phyloP scores from a whole-genome alignment of 768 basidiomycete species.

The Dioszegia hungarica region DNA sequence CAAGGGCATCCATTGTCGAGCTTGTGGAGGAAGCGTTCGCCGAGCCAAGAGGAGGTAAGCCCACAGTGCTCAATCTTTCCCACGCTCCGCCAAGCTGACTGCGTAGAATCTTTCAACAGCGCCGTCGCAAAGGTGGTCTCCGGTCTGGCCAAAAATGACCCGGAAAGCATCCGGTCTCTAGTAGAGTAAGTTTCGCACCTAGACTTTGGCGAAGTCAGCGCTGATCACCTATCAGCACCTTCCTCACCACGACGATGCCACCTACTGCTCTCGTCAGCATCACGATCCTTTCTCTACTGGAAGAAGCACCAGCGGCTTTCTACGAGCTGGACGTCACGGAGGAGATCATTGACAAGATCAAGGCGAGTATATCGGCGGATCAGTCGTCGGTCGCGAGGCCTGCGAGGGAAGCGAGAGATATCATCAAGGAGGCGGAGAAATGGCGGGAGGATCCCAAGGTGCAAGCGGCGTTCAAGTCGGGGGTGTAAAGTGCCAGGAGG shows the following conservation, averaged over 20 bases:
- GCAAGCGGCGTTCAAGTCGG: slow-evolving; percentile 29
- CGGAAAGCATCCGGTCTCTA: slow-evolving; percentile 62
- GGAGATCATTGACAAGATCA: slow-evolving; percentile 66
- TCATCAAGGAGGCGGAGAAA: slow-evolving; percentile 51
- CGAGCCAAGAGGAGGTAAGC: slow-evolving; percentile 30
- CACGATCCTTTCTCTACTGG: slow-evolving; percentile 46
- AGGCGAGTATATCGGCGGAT: slow-evolving; percentile 65
- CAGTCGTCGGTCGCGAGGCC: slow-evolving; percentile 69
- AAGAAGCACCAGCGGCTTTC: slow-evolving; percentile 58
- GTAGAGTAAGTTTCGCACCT: slow-evolving; percentile 58
- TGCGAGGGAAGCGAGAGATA: slow-evolving; percentile 58
- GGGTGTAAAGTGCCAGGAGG: too few species aligned
- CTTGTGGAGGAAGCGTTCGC: slow-evolving; percentile 69
- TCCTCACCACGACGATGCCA: slow-evolving; percentile 66
- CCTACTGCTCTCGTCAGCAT: slow-evolving; percentile 53
- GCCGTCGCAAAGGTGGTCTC: slow-evolving; percentile 63
- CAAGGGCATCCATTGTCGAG: slow-evolving; percentile 67
- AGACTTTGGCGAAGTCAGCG: neutral
- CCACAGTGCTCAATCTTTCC: neutral
- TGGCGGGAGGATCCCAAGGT: slow-evolving; percentile 48
- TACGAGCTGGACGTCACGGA: slow-evolving; percentile 61
- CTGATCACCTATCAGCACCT: slow-evolving; percentile 51
- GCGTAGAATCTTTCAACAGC: slow-evolving; percentile 64
- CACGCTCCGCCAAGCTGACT: neutral
- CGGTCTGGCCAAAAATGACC: slow-evolving; percentile 58